Base-by-base conservation (phyloP, 306 rosid species). In the Lathyrus aphaca region DNA sequence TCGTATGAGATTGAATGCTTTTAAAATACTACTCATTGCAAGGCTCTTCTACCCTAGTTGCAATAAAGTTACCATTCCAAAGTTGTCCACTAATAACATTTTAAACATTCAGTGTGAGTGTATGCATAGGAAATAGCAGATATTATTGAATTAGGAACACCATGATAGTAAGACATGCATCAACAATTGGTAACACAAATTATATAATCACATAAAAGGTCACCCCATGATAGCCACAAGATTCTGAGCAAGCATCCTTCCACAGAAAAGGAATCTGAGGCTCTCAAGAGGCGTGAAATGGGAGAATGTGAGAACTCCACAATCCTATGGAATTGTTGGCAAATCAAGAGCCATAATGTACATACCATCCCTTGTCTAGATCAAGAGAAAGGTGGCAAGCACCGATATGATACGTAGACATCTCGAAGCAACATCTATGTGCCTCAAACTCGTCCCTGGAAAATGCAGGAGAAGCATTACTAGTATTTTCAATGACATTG, bases 361-460 rank as follows among this genome's bases (percentile, higher is more conserved):
- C 79, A 82, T 56, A 54, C 35, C 77, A 68, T 68, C 85, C 81
- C 64, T 46, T 69, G 72, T 76, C 73, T 71, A 78, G 77, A 73
- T 79, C 16, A 43, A 76, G 79, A 86, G 76, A 80, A 82, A 75
- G 74, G 72, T 72, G 78, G 82, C 70, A 74, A 54, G 60, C 75
- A 55, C 70, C 85, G 59, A 58, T 45, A 76, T 84, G 82, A 66
- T 74, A 83, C 79, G 83, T 59, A 69, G 86, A 85, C 73, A 66
- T 78, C 85, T 68, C 78, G 83, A 82, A 84, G 86, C 80, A 83
- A 77, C 88, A 82, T 48, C 80, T 61, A 81, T 64, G 67, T 83
- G 85, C 88, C 87, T 82, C 90, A 87, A 40, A 72, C 82, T 71
- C 59, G 66, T 65, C 86, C 91, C 87, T 86, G 96, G 87, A 86